Evolutionary conservation across 345 rosid genomes (phyloP).

Genomic region (Xanthoceras sorbifolium): DNA sequence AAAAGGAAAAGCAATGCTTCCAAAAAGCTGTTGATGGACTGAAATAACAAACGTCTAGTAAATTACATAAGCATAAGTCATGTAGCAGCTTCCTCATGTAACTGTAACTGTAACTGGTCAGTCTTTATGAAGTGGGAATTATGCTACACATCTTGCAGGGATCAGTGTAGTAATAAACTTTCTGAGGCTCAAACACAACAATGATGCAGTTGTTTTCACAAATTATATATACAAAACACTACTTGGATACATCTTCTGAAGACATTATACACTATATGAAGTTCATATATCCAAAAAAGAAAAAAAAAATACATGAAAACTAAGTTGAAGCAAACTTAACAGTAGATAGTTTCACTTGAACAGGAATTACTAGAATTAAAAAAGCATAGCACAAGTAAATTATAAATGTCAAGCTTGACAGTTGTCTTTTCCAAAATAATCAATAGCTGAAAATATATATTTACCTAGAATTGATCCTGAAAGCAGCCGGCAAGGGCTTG

Average conservation of each 20-base stretch:
- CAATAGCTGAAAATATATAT: too few relatives aligned
- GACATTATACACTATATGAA: not conserved
- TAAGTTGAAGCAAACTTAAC: not conserved
- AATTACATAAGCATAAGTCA: not conserved
- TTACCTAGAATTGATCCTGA: conserved; percentile 88
- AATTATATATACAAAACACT: not conserved
- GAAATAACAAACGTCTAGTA: too few relatives aligned
- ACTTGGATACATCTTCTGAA: too few relatives aligned
- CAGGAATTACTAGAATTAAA: not conserved
- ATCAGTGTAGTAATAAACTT: not conserved
- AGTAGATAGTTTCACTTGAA: not conserved
- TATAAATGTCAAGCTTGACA: too few relatives aligned
- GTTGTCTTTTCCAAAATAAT: too few relatives aligned
- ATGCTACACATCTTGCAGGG: not conserved
- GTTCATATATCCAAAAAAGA: not conserved
- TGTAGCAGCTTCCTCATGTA: not conserved
- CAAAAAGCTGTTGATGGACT: too few relatives aligned
- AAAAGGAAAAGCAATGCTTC: too few relatives aligned
- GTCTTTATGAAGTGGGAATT: not conserved
- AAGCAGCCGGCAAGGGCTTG: conserved; percentile 92
- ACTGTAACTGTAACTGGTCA: not conserved
- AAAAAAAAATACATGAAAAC: not conserved
- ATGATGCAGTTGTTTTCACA: not conserved
- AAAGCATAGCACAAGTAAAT: not conserved
- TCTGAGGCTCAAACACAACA: not conserved